phyloP scores from a whole-genome alignment of 768 basidiomycete genomes.

The Suillus decipiens region DNA sequence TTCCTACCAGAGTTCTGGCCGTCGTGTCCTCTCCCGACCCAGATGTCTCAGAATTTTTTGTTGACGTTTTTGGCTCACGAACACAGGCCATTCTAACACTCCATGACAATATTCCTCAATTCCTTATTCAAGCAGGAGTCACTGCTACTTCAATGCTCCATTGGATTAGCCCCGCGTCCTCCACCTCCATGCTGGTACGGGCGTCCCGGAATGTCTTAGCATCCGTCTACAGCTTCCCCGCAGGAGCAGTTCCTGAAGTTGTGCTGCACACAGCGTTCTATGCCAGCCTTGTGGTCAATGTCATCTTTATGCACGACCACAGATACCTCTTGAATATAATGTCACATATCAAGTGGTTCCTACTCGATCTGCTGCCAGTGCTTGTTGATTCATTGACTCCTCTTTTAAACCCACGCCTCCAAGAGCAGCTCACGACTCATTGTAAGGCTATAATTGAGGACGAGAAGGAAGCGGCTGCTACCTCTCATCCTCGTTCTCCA shows the following conservation, averaged over 20 bases:
- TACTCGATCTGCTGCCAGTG: conserved; percentile 47
- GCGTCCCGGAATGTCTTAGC: conserved; percentile 42
- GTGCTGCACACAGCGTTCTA: conserved; percentile 37
- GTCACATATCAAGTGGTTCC: conserved; percentile 34
- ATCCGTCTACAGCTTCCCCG: conserved; percentile 28
- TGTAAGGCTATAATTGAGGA: conserved; percentile 34
- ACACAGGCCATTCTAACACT: conserved; percentile 35
- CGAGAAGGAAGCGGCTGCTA: conserved; percentile 32
- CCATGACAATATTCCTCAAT: conserved; percentile 36
- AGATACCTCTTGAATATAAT: conserved; percentile 35
- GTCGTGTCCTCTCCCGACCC: conserved; percentile 44
- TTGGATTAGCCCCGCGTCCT: conserved; percentile 32
- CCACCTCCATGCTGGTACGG: conserved; percentile 41
- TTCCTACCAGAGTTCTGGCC: conserved; percentile 56
- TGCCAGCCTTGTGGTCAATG: conserved; percentile 39
- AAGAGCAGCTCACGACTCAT: conserved; percentile 29
- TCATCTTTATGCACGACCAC: conserved; percentile 39
- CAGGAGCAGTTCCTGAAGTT: conserved; percentile 30
- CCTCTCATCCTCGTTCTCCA: conserved; percentile 29
- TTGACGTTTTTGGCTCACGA: conserved; percentile 50
- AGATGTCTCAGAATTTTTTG: conserved; percentile 38
- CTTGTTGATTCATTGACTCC: conserved; percentile 40
- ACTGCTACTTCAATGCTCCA: conserved; percentile 18
- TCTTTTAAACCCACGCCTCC: conserved; percentile 26
- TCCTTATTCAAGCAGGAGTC: conserved; percentile 31